Evolutionary conservation across 371 early-diverging fungal genomes (phyloP), one percentile per base, ranked within the genome.

Genomic region (Circinella umbellata): DNA sequence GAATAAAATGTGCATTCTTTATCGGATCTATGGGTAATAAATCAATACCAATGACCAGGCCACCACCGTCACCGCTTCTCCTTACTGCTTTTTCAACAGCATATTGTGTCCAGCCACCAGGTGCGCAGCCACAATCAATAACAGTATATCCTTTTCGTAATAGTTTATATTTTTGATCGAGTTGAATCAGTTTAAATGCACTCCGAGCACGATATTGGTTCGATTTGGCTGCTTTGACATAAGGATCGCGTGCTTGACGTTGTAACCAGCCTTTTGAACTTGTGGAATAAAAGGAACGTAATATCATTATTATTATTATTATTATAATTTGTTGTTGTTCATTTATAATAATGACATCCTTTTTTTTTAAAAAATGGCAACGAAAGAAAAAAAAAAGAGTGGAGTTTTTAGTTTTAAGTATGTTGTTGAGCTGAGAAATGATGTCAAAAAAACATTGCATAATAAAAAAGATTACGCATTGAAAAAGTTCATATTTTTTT

Each of bases 61-160:
- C 42, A 3, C 70, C 34, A 14, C 83, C 76, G 47, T 79, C 60
- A 11, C 42, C 42, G 3, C 3, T 27, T 65, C 17, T 73, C 63
- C 1, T 42, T 9, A 42, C 42, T 0, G 76, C 77, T 38, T 73
- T 76, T 54, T 78, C 78, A 1, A 86, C 86, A 8, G 88, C 84
- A n/a, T 95, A 95, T 76, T 97, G 96, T 69, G 92, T 88, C 97
- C 97, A 98, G 18, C 96, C 95, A 20, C 98, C 97, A 0, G 98
- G 98, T 5, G 93, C 88, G 20, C 96, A 95, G 7, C 98, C 97
- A 64, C 94, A 88, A 74, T 98, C 98, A 42, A 95, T 80, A 6
- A 92, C 84, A 38, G 89, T 82, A 38, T 80, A 55, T 7, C 87
- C 83, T 34, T 76, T 76, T 46, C 80, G 83, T 6, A 95, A 69